Conservation (phyloP, 2,329 filamentous ascomycete species). For the Paraphoma sp. region DNA sequence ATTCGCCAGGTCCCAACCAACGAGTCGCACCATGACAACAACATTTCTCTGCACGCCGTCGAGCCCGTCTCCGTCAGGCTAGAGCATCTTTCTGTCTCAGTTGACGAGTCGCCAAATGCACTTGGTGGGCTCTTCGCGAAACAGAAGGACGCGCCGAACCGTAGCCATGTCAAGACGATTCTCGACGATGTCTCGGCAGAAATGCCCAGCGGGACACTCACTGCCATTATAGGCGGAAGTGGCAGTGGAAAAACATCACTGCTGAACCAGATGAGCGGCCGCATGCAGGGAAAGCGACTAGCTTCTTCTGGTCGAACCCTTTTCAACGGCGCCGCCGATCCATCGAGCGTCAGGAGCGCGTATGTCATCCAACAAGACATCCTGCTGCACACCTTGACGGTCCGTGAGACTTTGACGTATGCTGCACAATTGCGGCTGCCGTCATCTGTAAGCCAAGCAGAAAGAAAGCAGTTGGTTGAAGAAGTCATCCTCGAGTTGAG, state of each 20-base stretch:
- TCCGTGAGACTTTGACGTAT: constrained; percentile 76
- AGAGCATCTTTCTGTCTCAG: constrained; percentile 61
- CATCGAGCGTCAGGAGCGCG: constrained; percentile 62
- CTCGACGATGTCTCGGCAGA: constrained; percentile 69
- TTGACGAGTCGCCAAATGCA: constrained; percentile 62
- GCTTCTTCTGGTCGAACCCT: constrained; percentile 60
- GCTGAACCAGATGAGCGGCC: constrained; percentile 74
- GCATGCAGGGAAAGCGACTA: constrained; percentile 65
- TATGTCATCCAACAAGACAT: constrained; percentile 82
- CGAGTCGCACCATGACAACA: constrained; percentile 33
- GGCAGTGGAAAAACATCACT: constrained; percentile 69
- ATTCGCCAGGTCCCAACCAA: constrained; percentile 23
- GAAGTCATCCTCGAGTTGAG: constrained; percentile 78
- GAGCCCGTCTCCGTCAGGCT: constrained; percentile 62
- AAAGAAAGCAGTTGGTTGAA: constrained; percentile 71
- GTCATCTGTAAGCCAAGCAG: constrained; percentile 63
- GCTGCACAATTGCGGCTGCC: constrained; percentile 75
- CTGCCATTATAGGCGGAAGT: constrained; percentile 77
- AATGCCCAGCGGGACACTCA: constrained; percentile 70
- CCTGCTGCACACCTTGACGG: constrained; percentile 74
- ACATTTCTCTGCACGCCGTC: constrained; percentile 57
- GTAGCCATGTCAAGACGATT: constrained; percentile 55
- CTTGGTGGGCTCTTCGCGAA: constrained; percentile 32
- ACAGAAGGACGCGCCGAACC: constrained; percentile 28
- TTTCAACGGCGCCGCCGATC: constrained; percentile 66